Evolutionary conservation across 352 stramenopile genomes (phyloP), one percentile per base, ranked within the genome.

Genomic region (Phytopythium mirpurense): DNA sequence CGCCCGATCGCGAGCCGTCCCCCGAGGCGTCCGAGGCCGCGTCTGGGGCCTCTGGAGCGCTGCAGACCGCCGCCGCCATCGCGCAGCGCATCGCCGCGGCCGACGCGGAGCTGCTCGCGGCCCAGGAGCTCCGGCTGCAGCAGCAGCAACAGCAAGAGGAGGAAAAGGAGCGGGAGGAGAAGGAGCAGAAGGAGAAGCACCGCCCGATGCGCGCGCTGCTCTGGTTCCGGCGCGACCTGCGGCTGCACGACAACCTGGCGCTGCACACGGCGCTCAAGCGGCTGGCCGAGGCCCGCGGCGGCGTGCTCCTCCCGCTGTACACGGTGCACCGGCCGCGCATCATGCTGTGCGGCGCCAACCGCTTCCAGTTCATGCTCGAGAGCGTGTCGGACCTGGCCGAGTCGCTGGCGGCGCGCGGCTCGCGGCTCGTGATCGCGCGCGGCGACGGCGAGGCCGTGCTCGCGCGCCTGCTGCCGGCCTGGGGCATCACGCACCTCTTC

Each of bases 191-290:
- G 0, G 57, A 56, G 11, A 43, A 2, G n/a, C 31, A 53, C 46
- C 32, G 31, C 2, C 38, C 65, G 62, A 91, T 79, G 54, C 63
- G 79, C 12, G 56, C 69, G 31, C 67, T 91, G 45, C 54, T 91
- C 43, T 98, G 96, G 95, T 98, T 99, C 63, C 87, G 96, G 9
- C 98, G 98, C 60, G 93, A 96, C 48, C 71, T 99, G 51, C 77
- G 96, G 42, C 68, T 99, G 38, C 91, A 98, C 68, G 96, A 99
- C 73, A 99, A 99, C 70, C 80, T 96, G 26, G 85, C 87, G 45
- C 72, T 99, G 18, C 44, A 92, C 11, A 74, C 80, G 27, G 89
- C 90, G 34, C 69, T 92, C 21, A 32, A 62, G 29, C 29, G 37
- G 18, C 9, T 56, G 49, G 37, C 26, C 37, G 32, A 60, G 49